phyloP scores from a whole-genome alignment of 495 filamentous ascomycete species.

The Penicillium flavigenum region DNA sequence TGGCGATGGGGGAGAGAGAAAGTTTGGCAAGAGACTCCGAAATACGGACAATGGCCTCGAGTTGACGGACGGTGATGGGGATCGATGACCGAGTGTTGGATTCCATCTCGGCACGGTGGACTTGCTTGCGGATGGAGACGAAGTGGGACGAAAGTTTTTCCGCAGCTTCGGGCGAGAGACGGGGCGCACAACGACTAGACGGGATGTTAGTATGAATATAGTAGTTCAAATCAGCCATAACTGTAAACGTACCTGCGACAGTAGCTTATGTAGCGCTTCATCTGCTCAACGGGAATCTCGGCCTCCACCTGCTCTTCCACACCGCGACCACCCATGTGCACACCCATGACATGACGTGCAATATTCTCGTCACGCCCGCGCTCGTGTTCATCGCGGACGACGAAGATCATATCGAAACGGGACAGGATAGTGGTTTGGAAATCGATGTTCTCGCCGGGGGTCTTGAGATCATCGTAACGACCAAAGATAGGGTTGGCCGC shows the following conservation, averaged over 20 bases:
- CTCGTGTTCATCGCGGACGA: conserved; percentile 94
- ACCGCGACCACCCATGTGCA: conserved; percentile 90
- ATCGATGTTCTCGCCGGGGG: conserved; percentile 97
- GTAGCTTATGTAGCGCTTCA: conserved; percentile 98
- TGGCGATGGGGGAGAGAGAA: conserved; percentile 77
- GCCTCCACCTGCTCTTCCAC: conserved; percentile 79
- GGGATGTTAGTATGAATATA: conserved; percentile 35
- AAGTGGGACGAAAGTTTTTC: conserved; percentile 98
- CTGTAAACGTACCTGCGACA: conserved; percentile 75
- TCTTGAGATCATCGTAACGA: conserved; percentile 96
- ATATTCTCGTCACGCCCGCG: conserved; percentile 87
- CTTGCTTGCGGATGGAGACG: conserved; percentile 90
- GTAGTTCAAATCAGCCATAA: background rate
- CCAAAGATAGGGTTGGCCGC: conserved; percentile 98
- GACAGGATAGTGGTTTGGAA: conserved; percentile 99
- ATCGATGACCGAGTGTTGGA: conserved; percentile 87
- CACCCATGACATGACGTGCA: conserved; percentile 94
- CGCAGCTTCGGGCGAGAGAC: conserved; percentile 86
- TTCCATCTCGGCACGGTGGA: conserved; percentile 84
- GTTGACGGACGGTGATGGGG: conserved; percentile 95
- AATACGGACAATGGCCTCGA: conserved; percentile 96
- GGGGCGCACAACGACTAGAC: conserved; percentile 81
- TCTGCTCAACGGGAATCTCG: conserved; percentile 90
- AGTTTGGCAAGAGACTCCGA: conserved; percentile 95
- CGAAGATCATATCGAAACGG: conserved; percentile 99